Percentiles rank a stretch among this genome's conserved stretches.
Evolutionary conservation across 2,329 filamentous ascomycete species (phyloP).

Genomic region (Microascus cirrosus): DNA sequence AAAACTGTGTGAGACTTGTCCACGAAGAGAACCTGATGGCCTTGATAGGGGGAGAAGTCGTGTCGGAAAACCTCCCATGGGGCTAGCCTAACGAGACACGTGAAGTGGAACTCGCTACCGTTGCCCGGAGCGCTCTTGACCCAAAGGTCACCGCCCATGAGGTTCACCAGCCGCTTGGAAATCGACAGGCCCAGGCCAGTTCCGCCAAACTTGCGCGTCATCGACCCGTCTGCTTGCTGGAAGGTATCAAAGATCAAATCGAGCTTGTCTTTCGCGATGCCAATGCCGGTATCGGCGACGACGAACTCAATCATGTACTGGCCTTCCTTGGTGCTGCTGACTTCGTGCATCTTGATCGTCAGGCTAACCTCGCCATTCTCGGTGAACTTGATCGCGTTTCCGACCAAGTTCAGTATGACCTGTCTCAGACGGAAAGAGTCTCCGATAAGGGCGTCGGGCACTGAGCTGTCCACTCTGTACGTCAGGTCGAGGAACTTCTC

Average conservation of each 20-base stretch:
- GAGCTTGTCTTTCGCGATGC: slow-evolving; percentile 89
- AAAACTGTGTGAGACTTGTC: slow-evolving; percentile 78
- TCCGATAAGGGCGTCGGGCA: slow-evolving; percentile 90
- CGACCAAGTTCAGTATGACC: slow-evolving; percentile 93
- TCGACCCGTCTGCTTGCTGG: slow-evolving; percentile 95
- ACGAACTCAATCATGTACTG: slow-evolving; percentile 94
- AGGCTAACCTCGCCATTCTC: slow-evolving; percentile 93
- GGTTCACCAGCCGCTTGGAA: slow-evolving; percentile 84
- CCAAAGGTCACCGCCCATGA: slow-evolving; percentile 96
- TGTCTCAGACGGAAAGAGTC: slow-evolving; percentile 94
- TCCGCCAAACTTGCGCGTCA: slow-evolving; percentile 89
- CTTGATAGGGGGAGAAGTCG: slow-evolving; percentile 77
- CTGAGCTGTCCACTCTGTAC: slow-evolving; percentile 85
- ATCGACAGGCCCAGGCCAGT: slow-evolving; percentile 91
- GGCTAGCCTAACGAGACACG: slow-evolving; percentile 78
- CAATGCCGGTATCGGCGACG: slow-evolving; percentile 92
- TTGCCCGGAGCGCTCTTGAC: slow-evolving; percentile 86
- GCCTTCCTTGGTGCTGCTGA: slow-evolving; percentile 50
- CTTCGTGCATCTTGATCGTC: slow-evolving; percentile 62
- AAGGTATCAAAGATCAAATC: slow-evolving; percentile 98
- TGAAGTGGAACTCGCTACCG: slow-evolving; percentile 94
- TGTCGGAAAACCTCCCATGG: slow-evolving; percentile 62
- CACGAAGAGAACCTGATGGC: slow-evolving; percentile 87
- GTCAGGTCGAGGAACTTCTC: slow-evolving; percentile 89
- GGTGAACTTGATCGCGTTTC: slow-evolving; percentile 98